phyloP scores from a whole-genome alignment of 148 eudicot species.

The Suaeda aralocaspica region DNA sequence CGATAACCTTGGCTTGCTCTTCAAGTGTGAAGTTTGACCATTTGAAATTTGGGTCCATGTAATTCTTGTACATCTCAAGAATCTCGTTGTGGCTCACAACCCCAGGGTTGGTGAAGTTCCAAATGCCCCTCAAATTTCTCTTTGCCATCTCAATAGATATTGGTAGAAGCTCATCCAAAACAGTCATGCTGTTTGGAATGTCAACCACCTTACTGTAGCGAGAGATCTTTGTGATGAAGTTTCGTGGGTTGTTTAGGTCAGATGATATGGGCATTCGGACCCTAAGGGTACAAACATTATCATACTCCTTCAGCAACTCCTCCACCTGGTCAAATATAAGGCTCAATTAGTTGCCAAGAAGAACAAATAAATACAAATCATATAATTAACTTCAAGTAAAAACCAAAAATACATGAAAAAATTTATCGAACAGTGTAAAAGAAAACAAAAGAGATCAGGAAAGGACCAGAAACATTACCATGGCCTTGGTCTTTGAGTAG shows the following conservation, averaged over 20 bases:
- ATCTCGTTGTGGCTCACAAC: constrained; percentile 48
- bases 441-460: too few relatives aligned
- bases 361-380: neutral
- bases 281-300: constrained; percentile 86
- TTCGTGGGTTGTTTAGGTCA: constrained; percentile 43
- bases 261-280: constrained; percentile 89
- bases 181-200: constrained; percentile 46
- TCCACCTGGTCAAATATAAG: constrained; percentile 29
- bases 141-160: constrained; percentile 51
- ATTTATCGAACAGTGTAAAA: neutral
- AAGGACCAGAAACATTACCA: constrained; percentile 39
- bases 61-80: constrained; percentile 52
- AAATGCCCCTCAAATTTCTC: constrained; percentile 38
- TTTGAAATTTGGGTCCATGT: constrained; percentile 49
- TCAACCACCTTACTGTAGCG: constrained; percentile 39
- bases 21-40: constrained; percentile 74
- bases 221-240: constrained; percentile 43
- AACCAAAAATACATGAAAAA: neutral
- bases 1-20: constrained; percentile 83
- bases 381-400: neutral
- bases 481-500: constrained; percentile 76
- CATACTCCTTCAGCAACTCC: constrained; percentile 56
- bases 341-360: neutral
- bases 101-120: constrained; percentile 47
- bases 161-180: constrained; percentile 43